Conservation (phyloP, 495 filamentous ascomycete species). For the Emericellopsis terricola region DNA sequence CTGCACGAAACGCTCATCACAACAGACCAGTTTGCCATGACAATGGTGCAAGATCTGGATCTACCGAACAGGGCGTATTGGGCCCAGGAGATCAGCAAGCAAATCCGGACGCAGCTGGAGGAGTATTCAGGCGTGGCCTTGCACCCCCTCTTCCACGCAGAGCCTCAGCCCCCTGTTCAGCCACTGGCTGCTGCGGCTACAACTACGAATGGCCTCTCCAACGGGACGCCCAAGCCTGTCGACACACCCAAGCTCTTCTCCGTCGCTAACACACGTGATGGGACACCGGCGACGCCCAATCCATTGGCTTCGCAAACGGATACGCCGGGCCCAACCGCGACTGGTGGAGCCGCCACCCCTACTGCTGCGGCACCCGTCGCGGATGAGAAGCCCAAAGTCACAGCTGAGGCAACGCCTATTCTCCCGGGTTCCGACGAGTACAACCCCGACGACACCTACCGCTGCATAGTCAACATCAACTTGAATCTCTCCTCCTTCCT, state of each 20-base stretch:
- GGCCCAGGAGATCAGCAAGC: slow-evolving; percentile 66
- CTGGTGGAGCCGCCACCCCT: slow-evolving; percentile 2
- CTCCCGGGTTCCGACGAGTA: slow-evolving; percentile 34
- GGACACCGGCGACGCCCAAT: slow-evolving; percentile 19
- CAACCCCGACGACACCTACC: slow-evolving; percentile 81
- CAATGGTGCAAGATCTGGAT: slow-evolving; percentile 87
- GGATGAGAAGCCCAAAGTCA: slow-evolving; percentile 16
- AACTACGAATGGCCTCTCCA: slow-evolving; percentile 6
- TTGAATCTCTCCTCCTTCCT: slow-evolving; percentile 85
- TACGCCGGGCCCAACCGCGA: neutral
- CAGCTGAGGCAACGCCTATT: slow-evolving; percentile 32
- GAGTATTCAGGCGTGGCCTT: slow-evolving; percentile 91
- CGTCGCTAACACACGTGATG: slow-evolving; percentile 18
- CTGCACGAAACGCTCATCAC: slow-evolving; percentile 87
- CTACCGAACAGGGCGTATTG: slow-evolving; percentile 54
- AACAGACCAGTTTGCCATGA: slow-evolving; percentile 81
- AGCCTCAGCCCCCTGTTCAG: slow-evolving; percentile 14
- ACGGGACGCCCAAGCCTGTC: slow-evolving; percentile 18
- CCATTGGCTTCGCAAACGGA: slow-evolving; percentile 1
- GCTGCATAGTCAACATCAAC: slow-evolving; percentile 77
- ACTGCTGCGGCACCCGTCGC: slow-evolving; percentile 1
- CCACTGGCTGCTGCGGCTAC: slow-evolving; percentile 14
- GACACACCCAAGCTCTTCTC: slow-evolving; percentile 4
- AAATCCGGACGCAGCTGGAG: slow-evolving; percentile 87
- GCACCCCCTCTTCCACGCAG: slow-evolving; percentile 73